Conservation (phyloP, 352 stramenopile species). For the Albugo laibachii region DNA sequence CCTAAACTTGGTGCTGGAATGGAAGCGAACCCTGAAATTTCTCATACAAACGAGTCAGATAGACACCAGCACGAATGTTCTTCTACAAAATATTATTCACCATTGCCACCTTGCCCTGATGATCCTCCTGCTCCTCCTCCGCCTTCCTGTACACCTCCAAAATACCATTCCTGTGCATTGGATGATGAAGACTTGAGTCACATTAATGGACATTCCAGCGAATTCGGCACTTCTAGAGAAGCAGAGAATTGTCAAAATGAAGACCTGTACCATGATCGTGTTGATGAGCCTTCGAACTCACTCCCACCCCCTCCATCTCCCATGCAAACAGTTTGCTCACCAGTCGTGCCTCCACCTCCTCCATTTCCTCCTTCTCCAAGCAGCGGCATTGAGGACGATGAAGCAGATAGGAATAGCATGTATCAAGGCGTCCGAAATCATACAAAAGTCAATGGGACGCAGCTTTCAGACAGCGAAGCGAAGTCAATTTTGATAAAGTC, state of each 20-base stretch:
- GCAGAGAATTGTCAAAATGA: constrained; percentile 5
- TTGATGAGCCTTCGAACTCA: constrained; percentile 19
- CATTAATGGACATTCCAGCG: constrained; percentile 12
- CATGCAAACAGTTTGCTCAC: background rate
- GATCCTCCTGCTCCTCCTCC: constrained; percentile 37
- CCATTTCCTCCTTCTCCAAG: constrained; percentile 2
- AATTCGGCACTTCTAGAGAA: constrained; percentile 8
- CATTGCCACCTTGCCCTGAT: constrained; percentile 48
- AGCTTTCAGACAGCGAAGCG: constrained; percentile 2
- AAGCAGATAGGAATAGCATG: background rate
- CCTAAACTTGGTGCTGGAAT: too few relatives aligned
- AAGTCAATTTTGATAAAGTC: constrained; percentile 5
- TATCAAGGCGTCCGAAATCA: constrained; percentile 6
- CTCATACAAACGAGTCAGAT: too few relatives aligned
- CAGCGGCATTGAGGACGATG: background rate
- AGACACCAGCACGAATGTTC: too few relatives aligned
- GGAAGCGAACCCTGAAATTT: too few relatives aligned
- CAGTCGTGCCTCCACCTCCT: constrained; percentile 18
- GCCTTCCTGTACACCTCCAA: constrained; percentile 35
- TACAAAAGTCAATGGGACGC: background rate
- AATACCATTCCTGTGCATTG: constrained; percentile 42
- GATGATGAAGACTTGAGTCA: constrained; percentile 23
- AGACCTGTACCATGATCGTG: background rate
- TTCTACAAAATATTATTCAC: constrained; percentile 43
- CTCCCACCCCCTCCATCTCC: constrained; percentile 9